Conservation (phyloP, 208 protist genomes). For the Naegleria fowleri region DNA sequence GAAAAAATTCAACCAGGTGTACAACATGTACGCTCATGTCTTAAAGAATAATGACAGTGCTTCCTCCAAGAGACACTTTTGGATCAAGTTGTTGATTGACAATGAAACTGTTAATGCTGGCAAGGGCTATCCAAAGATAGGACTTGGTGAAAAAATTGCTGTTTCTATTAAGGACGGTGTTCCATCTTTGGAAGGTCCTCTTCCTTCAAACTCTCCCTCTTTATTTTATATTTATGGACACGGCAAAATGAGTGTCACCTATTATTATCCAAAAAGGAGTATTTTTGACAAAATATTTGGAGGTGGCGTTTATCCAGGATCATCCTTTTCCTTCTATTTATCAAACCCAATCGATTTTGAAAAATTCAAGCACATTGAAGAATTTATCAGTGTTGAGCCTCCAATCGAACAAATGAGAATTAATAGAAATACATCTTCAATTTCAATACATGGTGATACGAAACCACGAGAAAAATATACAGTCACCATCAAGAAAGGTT, state of each 20-base stretch:
- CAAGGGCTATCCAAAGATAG: background rate
- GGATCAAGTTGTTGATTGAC: background rate
- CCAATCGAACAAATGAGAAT: background rate
- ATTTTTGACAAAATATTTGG: background rate
- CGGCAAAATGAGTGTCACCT: background rate
- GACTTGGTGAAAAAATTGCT: background rate
- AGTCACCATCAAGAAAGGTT: background rate
- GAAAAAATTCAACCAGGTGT: background rate
- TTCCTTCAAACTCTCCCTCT: too few species aligned
- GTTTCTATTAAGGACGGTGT: background rate
- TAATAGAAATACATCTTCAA: background rate
- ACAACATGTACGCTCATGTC: too few species aligned
- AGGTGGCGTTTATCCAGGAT: background rate
- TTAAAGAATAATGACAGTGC: background rate
- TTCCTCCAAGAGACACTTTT: background rate
- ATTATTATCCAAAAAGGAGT: background rate
- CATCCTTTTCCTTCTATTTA: background rate
- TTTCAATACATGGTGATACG: background rate
- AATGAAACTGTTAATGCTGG: background rate
- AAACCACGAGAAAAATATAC: background rate
- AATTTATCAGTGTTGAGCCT: background rate
- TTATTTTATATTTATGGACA: background rate
- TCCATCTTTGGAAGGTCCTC: background rate
- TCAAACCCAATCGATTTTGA: background rate
- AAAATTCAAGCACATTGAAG: background rate